These are phyloP conservation scores for Pholiota molesta DNA, from an alignment of 768 basidiomycete species.

Conservation along the genomic window DNA sequence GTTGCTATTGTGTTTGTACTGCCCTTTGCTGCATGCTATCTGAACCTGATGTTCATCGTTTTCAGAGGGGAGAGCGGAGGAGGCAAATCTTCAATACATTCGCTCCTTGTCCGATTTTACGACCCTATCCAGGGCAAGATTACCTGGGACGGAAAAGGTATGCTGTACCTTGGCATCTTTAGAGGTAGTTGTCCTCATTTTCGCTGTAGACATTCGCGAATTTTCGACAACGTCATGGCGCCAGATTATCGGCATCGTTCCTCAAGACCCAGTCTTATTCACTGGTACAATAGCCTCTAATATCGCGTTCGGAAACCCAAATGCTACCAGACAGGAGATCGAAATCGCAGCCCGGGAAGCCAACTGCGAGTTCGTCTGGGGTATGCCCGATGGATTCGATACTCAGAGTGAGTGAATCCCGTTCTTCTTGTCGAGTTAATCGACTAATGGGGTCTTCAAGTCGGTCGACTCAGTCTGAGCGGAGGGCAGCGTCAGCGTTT, in stretches of 20 bases:
- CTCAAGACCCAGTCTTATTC: constrained; percentile 88
- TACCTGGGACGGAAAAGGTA: constrained; percentile 86
- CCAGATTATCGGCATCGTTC: constrained; percentile 62
- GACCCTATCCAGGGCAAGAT: constrained; percentile 84
- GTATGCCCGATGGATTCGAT: constrained; percentile 92
- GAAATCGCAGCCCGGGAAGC: constrained; percentile 88
- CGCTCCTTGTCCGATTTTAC: constrained; percentile 86
- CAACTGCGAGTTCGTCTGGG: constrained; percentile 96
- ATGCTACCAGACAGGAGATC: constrained; percentile 79
- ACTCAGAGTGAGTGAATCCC: constrained; percentile 69
- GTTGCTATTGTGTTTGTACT: constrained; percentile 87
- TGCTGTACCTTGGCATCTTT: constrained; percentile 22
- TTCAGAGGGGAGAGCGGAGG: constrained; percentile 87
- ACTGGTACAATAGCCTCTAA: constrained; percentile 94
- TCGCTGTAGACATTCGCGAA: constrained; percentile 74
- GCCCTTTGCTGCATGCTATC: not conserved
- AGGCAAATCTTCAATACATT: constrained; percentile 92
- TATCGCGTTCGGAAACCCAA: constrained; percentile 83
- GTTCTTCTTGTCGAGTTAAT: not conserved
- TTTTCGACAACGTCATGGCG: constrained; percentile 90
- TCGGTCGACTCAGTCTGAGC: constrained; percentile 69
- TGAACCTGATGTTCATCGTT: constrained; percentile 4
- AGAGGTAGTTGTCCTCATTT: not conserved
- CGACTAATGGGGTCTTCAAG: constrained; percentile 33
- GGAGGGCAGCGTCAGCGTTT: constrained; percentile 84